Evolutionary conservation across 2,329 filamentous ascomycete genomes (phyloP).

Genomic region (Diaporthe sp.): DNA sequence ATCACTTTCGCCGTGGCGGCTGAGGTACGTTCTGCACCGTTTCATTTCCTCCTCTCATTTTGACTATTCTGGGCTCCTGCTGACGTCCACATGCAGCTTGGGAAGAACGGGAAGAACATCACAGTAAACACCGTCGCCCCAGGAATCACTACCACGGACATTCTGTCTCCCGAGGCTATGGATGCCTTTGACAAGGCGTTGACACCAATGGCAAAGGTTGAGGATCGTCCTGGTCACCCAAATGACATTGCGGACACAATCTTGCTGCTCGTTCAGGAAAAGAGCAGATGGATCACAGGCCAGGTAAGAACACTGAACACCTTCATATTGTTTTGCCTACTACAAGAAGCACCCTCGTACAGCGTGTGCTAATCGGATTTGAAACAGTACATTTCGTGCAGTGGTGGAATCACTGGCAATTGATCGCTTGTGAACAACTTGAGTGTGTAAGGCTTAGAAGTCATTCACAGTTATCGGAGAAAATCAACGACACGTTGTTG

Average conservation of each 20-base stretch:
- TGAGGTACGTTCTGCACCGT: conserved; percentile 47
- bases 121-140: conserved; percentile 60
- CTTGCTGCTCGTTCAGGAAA: conserved; percentile 55
- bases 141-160: conserved; percentile 56
- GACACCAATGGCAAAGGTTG: conserved; percentile 49
- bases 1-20: conserved; percentile 52
- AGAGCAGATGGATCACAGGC: conserved; percentile 60
- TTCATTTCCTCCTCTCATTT: accelerated
- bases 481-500: neutral
- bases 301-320: conserved; percentile 35
- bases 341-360: accelerated
- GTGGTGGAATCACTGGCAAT: conserved; percentile 51
- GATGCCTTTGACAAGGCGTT: conserved; percentile 44
- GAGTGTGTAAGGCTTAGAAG: too few relatives aligned
- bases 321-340: too few relatives aligned
- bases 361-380: neutral
- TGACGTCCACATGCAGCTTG: neutral
- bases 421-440: neutral
- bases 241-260: conserved; percentile 60
- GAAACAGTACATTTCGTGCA: conserved; percentile 54
- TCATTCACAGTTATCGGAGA: neutral
- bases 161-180: conserved; percentile 40
- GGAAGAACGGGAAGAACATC: conserved; percentile 51
- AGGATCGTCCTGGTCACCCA: conserved; percentile 50
- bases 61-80: neutral